Conservation (phyloP, 2,329 filamentous ascomycete genomes). For the Colletotrichum sp. region DNA sequence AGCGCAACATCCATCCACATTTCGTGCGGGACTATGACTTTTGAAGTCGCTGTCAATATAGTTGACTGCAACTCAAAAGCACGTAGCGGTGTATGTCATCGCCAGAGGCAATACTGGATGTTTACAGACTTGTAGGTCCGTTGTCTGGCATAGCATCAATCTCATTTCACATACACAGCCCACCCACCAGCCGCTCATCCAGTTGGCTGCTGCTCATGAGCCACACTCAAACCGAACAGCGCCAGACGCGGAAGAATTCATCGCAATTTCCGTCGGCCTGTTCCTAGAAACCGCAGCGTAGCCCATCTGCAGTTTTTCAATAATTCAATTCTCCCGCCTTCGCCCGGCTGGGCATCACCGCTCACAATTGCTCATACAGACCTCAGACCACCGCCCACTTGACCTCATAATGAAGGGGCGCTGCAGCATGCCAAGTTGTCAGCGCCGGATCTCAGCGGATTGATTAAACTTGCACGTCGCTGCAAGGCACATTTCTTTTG, state of each 20-base stretch:
- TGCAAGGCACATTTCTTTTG: neutral
- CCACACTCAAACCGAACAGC: neutral
- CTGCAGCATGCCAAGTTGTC: neutral
- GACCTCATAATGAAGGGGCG: neutral
- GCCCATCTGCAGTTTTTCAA: neutral
- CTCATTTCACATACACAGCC: neutral
- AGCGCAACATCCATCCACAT: neutral
- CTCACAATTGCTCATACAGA: neutral
- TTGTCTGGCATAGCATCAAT: neutral
- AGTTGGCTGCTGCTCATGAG: neutral
- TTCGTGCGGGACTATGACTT: neutral
- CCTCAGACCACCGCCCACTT: neutral
- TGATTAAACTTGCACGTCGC: neutral
- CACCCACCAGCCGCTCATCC: neutral
- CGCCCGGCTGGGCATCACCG: constrained; percentile 2
- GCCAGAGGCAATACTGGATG: neutral
- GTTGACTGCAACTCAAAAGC: neutral
- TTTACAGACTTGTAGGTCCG: neutral
- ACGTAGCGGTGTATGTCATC: neutral
- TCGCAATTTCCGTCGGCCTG: neutral
- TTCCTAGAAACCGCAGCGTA: neutral
- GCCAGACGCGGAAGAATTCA: neutral
- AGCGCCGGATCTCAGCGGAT: neutral
- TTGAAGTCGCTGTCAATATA: neutral
- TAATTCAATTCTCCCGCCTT: constrained; percentile 10